Conservation (phyloP, 306 rosid species). For the Casuarina cunninghamiana region DNA sequence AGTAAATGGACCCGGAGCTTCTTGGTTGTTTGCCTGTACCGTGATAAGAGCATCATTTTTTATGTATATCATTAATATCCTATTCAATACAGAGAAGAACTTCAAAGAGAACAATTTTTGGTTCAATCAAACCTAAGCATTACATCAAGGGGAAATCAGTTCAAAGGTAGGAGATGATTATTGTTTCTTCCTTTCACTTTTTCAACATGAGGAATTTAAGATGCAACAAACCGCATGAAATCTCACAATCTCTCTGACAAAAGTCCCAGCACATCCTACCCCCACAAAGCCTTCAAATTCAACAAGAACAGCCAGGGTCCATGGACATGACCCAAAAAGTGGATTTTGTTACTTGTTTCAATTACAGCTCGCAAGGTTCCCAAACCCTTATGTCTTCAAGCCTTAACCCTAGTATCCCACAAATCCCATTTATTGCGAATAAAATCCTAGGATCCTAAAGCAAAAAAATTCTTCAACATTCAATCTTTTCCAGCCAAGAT, state of each 20-base stretch:
- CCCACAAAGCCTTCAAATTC: background rate
- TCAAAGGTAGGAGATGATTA: too few species aligned
- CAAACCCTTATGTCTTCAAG: background rate
- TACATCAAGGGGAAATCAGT: too few species aligned
- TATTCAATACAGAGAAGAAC: too few species aligned
- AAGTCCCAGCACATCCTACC: background rate
- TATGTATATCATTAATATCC: too few species aligned
- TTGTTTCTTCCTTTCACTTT: too few species aligned
- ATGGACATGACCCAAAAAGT: background rate
- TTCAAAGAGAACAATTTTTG: too few species aligned
- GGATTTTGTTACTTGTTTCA: background rate
- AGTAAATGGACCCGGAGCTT: too few species aligned
- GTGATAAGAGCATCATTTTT: too few species aligned
- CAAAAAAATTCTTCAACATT: background rate
- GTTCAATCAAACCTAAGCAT: too few species aligned
- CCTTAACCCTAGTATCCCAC: background rate
- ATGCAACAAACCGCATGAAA: background rate
- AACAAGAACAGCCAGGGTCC: background rate
- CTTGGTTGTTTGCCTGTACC: too few species aligned
- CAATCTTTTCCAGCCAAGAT: background rate
- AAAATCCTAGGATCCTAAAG: background rate
- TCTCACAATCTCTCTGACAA: background rate
- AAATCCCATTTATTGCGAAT: background rate
- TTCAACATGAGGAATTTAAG: background rate
- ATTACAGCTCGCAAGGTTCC: background rate